These are phyloP conservation scores for Malus fusca DNA, from an alignment of 306 rosid genomes.

Conservation along the genomic window DNA sequence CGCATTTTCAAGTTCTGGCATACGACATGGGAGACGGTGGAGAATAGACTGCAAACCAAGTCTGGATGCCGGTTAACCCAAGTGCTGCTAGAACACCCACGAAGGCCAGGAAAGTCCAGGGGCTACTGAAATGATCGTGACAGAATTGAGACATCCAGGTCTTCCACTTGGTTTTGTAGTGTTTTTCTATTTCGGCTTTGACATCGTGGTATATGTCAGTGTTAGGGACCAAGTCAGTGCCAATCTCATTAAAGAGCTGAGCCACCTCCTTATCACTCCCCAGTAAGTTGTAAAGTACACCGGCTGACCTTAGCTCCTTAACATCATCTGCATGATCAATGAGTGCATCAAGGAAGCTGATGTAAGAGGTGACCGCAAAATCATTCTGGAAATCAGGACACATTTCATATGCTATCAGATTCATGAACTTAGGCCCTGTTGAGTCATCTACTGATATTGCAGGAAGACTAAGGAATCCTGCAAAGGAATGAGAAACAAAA, in stretches of 20 bases:
- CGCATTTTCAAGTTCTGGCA: not conserved
- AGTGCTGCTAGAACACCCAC: not conserved
- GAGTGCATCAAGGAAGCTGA: conserved; percentile 25
- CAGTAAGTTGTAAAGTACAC: conserved; percentile 12
- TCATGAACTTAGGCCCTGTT: conserved; percentile 1
- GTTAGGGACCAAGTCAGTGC: conserved; percentile 11
- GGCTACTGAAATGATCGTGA: conserved; percentile 20
- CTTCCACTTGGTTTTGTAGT: not conserved
- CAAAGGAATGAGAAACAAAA: not conserved
- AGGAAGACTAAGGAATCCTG: conserved; percentile 12
- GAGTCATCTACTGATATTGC: conserved; percentile 12
- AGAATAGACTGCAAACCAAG: not conserved
- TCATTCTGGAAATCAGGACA: conserved; percentile 27
- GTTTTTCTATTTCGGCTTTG: not conserved
- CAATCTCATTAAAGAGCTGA: conserved; percentile 9
- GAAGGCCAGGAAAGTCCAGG: conserved; percentile 24
- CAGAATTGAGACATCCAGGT: conserved; percentile 16
- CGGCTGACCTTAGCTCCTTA: conserved; percentile 6
- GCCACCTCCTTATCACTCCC: conserved; percentile 40
- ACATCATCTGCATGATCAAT: conserved; percentile 29
- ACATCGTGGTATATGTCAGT: not conserved
- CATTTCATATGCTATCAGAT: conserved; percentile 37
- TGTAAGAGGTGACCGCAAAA: conserved; percentile 18
- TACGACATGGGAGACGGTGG: not conserved
- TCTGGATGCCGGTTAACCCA: not conserved